Base-by-base conservation (phyloP, 441 rosid species). In the Populus trichocarpa region DNA sequence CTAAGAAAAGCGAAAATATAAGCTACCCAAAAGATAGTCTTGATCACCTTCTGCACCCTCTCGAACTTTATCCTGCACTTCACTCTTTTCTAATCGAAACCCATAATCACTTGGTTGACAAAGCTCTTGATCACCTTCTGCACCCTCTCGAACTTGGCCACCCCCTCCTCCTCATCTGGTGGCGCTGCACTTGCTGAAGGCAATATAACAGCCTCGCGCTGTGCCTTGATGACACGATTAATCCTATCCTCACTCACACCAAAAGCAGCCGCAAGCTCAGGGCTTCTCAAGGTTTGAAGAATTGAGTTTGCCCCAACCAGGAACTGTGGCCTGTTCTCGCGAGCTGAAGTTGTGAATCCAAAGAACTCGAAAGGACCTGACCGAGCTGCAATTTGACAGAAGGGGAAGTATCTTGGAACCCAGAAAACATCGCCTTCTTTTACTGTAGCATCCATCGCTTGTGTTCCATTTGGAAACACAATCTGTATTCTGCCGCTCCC, bases 321-420 rank as follows among this genome's bases (percentile, higher is more conserved):
- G 83, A 93, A 92, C 86, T 92, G 98, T 11, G 98, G 99, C 63
- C 89, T 80, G 76, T 92, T 96, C 90, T 85, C 84, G 28, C 67
- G 69, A n/a, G 99, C 88, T 0, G 97, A 92, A 18, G 99, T 92
- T 0, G 99, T 92, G 89, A 92, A 96, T 57, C 97, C 97, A 3
- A 90, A 90, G 84, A 94, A 92, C 93, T 81, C 92, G 2, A 94
- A 84, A 0, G 97, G 90, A 1, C 84, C 89, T 2, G 76, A 67
- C 42, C 87, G 35, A 6, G 97, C 89, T 6, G 99, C 94, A 12
- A 91, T 89, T 74, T 96, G 97, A 69, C 96, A 90, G 87, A 96
- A 96, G 0, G 97, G 91, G 42, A 93, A 89, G 91, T 89, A 91
- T 75, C 91, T 88, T 8, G 98, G 97, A 28, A 92, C 86, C 91